Conservation (phyloP, 2,329 filamentous ascomycete species). For the Aspergillus fijiensis region DNA sequence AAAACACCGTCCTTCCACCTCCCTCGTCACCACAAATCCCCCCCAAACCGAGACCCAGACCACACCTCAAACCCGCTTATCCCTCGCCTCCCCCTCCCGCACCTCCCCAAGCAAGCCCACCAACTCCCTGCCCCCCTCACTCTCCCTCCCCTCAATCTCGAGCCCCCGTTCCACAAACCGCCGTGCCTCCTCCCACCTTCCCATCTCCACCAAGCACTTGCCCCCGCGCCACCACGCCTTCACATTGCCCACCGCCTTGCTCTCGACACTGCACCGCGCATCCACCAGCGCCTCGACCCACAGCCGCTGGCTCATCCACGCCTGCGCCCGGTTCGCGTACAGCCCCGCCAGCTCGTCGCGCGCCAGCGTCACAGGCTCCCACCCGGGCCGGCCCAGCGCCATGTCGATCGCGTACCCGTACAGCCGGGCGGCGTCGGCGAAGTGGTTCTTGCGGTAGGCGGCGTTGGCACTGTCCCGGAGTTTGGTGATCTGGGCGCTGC, state of each 20-base stretch:
- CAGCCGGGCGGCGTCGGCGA: slow-evolving; percentile 72
- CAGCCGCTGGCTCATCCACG: slow-evolving; percentile 74
- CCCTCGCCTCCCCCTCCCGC: slow-evolving; percentile 60
- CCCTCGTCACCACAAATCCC: not conserved
- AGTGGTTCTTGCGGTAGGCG: slow-evolving; percentile 74
- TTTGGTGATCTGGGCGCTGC: slow-evolving; percentile 82
- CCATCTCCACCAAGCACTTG: slow-evolving; percentile 87
- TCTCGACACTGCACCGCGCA: slow-evolving; percentile 83
- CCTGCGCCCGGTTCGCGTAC: slow-evolving; percentile 85
- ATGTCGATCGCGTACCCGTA: slow-evolving; percentile 89
- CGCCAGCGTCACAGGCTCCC: slow-evolving; percentile 83
- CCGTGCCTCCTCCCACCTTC: slow-evolving; percentile 74
- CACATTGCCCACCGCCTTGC: slow-evolving; percentile 79
- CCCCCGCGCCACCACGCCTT: slow-evolving; percentile 94
- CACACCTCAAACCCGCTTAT: not conserved
- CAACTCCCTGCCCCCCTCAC: slow-evolving; percentile 51
- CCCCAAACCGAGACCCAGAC: too few species aligned
- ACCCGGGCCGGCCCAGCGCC: slow-evolving; percentile 76
- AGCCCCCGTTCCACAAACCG: slow-evolving; percentile 74
- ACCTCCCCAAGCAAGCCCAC: slow-evolving; percentile 63
- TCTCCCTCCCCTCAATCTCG: slow-evolving; percentile 71
- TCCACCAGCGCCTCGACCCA: slow-evolving; percentile 89
- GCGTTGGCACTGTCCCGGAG: slow-evolving; percentile 84
- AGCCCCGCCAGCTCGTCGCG: slow-evolving; percentile 79
- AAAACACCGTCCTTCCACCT: not conserved